These are phyloP conservation scores for Eutypella sp. DNA, from an alignment of 2,329 filamentous ascomycete species.

Conservation along the genomic window DNA sequence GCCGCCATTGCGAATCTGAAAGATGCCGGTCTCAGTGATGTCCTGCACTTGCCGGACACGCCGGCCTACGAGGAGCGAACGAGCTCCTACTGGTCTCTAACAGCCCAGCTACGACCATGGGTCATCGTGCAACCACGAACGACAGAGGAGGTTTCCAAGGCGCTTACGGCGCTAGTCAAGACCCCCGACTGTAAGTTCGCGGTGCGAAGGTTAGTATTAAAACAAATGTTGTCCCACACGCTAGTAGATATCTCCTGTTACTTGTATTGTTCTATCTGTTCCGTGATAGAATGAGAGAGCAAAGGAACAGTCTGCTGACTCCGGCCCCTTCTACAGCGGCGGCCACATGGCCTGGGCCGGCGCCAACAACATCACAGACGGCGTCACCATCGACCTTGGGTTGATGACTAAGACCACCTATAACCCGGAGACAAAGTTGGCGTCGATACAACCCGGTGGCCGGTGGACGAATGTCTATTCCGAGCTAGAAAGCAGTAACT, in stretches of 20 bases:
- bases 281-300: too few relatives aligned
- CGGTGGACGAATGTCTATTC: conserved; percentile 8
- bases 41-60: conserved; percentile 4
- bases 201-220: conserved; percentile 8
- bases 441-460: conserved; percentile 5
- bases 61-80: conserved; percentile 7
- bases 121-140: conserved; percentile 15
- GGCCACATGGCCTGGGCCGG: conserved; percentile 7
- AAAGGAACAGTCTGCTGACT: too few relatives aligned
- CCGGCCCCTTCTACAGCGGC: conserved; percentile 1
- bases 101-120: conserved; percentile 9
- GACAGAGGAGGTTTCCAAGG: conserved; percentile 14
- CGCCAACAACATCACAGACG: conserved; percentile 9
- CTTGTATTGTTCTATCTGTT: neutral
- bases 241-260: neutral
- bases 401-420: conserved; percentile 5
- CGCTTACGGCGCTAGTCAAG: conserved; percentile 8
- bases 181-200: conserved; percentile 10
- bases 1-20: conserved; percentile 2
- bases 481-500: conserved; percentile 3
- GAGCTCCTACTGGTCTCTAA: conserved; percentile 13
- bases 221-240: too few relatives aligned
- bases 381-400: conserved; percentile 13
- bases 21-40: conserved; percentile 3
- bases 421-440: conserved; percentile 3